Conservation (phyloP, 495 filamentous ascomycete species). For the Pseudomonodictys pantanalensis region DNA sequence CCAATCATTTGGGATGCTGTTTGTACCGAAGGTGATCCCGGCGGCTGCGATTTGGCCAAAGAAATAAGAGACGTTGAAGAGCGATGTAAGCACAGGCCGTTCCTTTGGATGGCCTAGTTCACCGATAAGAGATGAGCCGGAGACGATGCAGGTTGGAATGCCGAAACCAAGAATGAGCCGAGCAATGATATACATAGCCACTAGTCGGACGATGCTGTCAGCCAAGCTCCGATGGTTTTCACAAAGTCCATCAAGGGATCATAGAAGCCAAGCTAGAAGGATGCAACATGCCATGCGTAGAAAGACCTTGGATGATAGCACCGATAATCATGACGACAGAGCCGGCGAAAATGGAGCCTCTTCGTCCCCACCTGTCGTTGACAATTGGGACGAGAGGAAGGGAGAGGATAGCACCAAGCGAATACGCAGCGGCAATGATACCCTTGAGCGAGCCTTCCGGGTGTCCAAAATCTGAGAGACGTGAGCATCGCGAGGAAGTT, state of each 20-base stretch:
- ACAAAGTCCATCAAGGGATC: neutral
- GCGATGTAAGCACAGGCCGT: slow-evolving; percentile 58
- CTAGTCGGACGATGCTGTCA: slow-evolving; percentile 49
- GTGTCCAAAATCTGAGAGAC: slow-evolving; percentile 45
- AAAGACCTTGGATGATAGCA: slow-evolving; percentile 55
- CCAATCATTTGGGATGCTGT: slow-evolving; percentile 55
- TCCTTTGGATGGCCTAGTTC: slow-evolving; percentile 67
- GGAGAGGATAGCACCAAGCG: slow-evolving; percentile 52
- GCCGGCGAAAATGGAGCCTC: slow-evolving; percentile 60
- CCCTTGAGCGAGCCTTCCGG: slow-evolving; percentile 41
- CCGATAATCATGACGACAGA: slow-evolving; percentile 59
- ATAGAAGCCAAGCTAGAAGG: neutral
- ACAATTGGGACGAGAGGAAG: slow-evolving; percentile 58
- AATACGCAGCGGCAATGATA: slow-evolving; percentile 41
- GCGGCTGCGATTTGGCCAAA: slow-evolving; percentile 61
- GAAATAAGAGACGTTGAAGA: slow-evolving; percentile 66
- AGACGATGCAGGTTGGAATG: slow-evolving; percentile 57
- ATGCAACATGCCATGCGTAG: slow-evolving; percentile 45
- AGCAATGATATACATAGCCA: slow-evolving; percentile 61
- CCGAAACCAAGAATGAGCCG: slow-evolving; percentile 54
- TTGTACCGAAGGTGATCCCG: slow-evolving; percentile 55
- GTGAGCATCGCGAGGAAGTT: too few species aligned
- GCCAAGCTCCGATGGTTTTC: too few species aligned
- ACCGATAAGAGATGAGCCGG: slow-evolving; percentile 60
- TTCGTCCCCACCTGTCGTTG: slow-evolving; percentile 54